phyloP scores from a whole-genome alignment of 208 protist genomes.

The Acanthamoeba culbertsoni region DNA sequence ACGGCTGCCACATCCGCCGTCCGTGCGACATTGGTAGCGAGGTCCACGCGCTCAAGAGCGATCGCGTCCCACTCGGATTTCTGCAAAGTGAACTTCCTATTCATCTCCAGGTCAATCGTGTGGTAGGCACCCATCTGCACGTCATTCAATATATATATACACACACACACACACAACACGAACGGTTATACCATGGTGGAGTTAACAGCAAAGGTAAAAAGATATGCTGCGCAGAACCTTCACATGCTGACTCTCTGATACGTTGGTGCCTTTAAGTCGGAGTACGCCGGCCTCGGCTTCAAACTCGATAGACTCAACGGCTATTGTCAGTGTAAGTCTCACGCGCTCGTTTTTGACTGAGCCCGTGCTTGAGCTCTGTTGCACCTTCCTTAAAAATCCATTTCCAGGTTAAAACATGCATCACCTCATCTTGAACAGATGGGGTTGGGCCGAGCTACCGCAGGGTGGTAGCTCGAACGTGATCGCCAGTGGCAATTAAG shows the following conservation, averaged over 20 bases:
- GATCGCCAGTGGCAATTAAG: conserved; percentile 89
- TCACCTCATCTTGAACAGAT: not conserved
- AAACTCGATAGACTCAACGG: conserved; percentile 78
- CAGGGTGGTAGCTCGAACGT: conserved; percentile 74
- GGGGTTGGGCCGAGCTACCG: conserved; percentile 68
- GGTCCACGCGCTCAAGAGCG: conserved; percentile 73
- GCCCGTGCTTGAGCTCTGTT: conserved; percentile 77
- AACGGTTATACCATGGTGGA: not conserved
- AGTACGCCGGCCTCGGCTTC: conserved; percentile 72
- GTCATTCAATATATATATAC: not conserved
- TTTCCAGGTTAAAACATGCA: too few relatives aligned
- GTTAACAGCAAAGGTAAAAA: not conserved
- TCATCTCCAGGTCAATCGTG: conserved; percentile 91
- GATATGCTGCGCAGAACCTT: conserved; percentile 62
- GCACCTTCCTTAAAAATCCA: conserved; percentile 78
- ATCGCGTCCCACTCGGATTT: conserved; percentile 93
- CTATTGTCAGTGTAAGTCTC: conserved; percentile 73
- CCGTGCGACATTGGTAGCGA: conserved; percentile 70
- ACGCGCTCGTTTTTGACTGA: conserved; percentile 72
- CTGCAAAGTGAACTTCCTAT: conserved; percentile 89
- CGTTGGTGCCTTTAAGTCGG: conserved; percentile 87
- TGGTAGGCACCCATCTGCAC: conserved; percentile 88
- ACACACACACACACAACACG: not conserved
- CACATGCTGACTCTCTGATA: conserved; percentile 88
- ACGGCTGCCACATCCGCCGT: conserved; percentile 91